A percentile compares a stretch with the other conserved stretches of the same genome.
phyloP scores from a whole-genome alignment of 495 filamentous ascomycete genomes.

The Podospora conica region DNA sequence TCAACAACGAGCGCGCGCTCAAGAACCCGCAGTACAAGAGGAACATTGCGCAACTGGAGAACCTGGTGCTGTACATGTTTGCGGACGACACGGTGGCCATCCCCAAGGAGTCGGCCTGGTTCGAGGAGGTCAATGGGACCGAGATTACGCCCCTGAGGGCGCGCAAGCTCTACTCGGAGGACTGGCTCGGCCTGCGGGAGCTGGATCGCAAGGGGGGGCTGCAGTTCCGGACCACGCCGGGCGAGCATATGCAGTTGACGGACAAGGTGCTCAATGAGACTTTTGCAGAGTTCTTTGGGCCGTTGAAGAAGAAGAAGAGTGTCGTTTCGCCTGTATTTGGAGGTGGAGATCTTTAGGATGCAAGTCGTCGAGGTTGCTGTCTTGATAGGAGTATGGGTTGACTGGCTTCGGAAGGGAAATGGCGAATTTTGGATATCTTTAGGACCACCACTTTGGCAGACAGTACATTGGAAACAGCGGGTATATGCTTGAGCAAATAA shows the following conservation, averaged over 20 bases:
- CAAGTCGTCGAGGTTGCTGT: neutral
- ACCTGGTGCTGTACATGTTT: slow-evolving; percentile 88
- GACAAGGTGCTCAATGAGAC: slow-evolving; percentile 59
- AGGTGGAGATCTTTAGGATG: slow-evolving; percentile 22
- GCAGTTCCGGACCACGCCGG: slow-evolving; percentile 62
- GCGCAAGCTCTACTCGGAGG: slow-evolving; percentile 74
- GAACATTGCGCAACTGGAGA: slow-evolving; percentile 63
- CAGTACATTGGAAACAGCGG: neutral
- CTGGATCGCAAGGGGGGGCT: slow-evolving; percentile 77
- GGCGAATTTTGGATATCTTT: slow-evolving; percentile 6
- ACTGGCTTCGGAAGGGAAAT: neutral
- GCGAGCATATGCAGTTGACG: slow-evolving; percentile 76
- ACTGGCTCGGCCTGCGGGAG: slow-evolving; percentile 84
- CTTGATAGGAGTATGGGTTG: neutral
- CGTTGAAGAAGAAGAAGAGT: slow-evolving; percentile 27
- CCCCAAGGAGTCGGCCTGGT: slow-evolving; percentile 89
- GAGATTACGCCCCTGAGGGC: slow-evolving; percentile 62
- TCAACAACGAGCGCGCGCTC: slow-evolving; percentile 80
- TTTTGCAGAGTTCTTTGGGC: slow-evolving; percentile 70
- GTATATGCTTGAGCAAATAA: neutral
- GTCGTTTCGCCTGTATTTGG: slow-evolving; percentile 11
- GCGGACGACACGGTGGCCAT: slow-evolving; percentile 78
- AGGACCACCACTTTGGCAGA: neutral
- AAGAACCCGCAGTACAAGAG: slow-evolving; percentile 73
- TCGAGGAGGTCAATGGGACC: slow-evolving; percentile 75